phyloP scores from a whole-genome alignment of 164 flowering plant species.

The Vitis cinerea region DNA sequence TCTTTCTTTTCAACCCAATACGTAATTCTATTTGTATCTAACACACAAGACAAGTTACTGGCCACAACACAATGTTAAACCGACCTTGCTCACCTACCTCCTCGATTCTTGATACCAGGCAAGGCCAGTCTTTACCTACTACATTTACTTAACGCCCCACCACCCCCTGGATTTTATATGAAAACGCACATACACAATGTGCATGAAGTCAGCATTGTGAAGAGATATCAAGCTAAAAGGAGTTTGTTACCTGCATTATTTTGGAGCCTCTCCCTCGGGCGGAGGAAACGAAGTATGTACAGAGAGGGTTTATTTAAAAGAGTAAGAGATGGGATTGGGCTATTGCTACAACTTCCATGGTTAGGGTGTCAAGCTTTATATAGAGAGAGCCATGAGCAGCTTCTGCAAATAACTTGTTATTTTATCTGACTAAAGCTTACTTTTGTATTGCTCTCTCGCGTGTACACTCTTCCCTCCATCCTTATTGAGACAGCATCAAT shows the following conservation, averaged over 20 bases:
- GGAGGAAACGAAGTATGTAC: not conserved
- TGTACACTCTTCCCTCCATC: conserved; percentile 11
- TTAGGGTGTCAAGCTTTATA: not conserved
- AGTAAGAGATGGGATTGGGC: not conserved
- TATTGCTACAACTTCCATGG: conserved; percentile 2
- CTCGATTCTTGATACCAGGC: too few relatives aligned
- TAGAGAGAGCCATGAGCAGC: not conserved
- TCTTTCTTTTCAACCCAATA: not conserved
- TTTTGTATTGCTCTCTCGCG: conserved; percentile 1
- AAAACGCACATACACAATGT: too few relatives aligned
- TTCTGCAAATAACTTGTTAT: not conserved
- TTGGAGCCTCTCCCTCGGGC: not conserved
- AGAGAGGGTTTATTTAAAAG: not conserved
- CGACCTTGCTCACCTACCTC: too few relatives aligned
- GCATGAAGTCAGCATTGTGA: too few relatives aligned
- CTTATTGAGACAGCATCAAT: not conserved
- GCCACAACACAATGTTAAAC: too few relatives aligned
- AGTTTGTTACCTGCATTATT: conserved; percentile 1
- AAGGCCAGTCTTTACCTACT: too few relatives aligned
- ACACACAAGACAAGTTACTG: too few relatives aligned
- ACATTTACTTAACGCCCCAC: too few relatives aligned
- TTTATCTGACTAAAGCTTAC: not conserved
- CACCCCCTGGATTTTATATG: too few relatives aligned
- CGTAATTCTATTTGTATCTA: not conserved
- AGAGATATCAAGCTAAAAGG: not conserved